Evolutionary conservation across 257 asterid species (phyloP), one percentile per base, ranked within the genome.

Genomic region (Solanum neorickii): DNA sequence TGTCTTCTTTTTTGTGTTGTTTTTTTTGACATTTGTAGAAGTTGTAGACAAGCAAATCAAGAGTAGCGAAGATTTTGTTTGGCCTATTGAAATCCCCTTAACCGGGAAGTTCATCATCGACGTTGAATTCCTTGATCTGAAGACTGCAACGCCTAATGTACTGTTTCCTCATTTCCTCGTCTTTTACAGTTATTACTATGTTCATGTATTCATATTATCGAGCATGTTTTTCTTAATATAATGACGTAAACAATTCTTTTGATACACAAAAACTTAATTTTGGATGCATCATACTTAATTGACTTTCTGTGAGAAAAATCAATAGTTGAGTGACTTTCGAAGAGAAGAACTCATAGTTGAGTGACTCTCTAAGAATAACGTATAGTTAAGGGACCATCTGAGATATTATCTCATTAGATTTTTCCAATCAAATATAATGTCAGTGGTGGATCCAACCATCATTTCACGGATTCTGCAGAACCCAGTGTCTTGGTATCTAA

Each of bases 51-150:
- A 93, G 91, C 93, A 94, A 93, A 91, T 97, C 47, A 95, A 95
- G 93, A 93, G 86, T 93, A 95, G 88, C 87, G 98, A 94, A 47
- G 99, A 94, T 89, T 97, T 97, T 83, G 89, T 93, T 69, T 97
- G 99, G 99, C 69, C 93, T 1, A 80, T 94, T 37, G 98, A 97
- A 89, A 91, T 92, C 78, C 97, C 99, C 60, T 87, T 94, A 35
- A 93, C 97, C 0, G 99, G 99, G 46, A 97, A 94, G 91, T 94
- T 95, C 96, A 93, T 95, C 90, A 94, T 97, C 29, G 98, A 97
- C 85, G 93, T 97, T 20, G 99, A 97, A 91, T 97, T 97, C 86
- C 96, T 97, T 87, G 99, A 97, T 91, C 91, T 97, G 44, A 97
- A 97, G 91, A 90, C 92, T 60, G 89, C 94, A 47, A 91, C 97